Evolutionary conservation across 169 alveolate species (phyloP), one percentile per base, ranked within the genome.

Genomic region (Blepharisma undulans): DNA sequence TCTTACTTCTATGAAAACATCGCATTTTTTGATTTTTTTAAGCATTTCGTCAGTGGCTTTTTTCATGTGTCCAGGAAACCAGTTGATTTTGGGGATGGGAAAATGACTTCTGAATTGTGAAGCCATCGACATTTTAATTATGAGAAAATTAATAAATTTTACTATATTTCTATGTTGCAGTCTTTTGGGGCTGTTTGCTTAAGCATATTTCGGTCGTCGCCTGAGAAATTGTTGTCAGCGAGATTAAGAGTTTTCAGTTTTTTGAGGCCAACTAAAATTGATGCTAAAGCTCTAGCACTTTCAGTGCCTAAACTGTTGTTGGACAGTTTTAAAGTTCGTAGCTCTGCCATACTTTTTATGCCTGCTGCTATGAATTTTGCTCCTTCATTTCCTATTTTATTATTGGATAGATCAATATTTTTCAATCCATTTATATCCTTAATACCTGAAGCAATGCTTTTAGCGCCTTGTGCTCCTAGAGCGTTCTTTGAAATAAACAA

Each of bases 51-150:
- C 84, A 72, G 92, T 88, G 16, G 98, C 98, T 82, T 93, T 94
- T 81, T 94, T 87, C 98, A 96, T 96, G 78, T 96, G 98, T 10
- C 98, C 98, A 16, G 98, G 98, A 66, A 93, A 96, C 97, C 98
- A 96, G 66, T 93, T 93, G 6, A 95, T 85, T n/a, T 89, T 72
- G 2, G 89, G 89, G 60, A 22, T 32, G 10, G 89, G 89, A n/a
- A 82, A 82, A 60, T 82, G 48, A 21, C 66, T 78, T 27, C 86
- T 48, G 66, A 48, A 48, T 48, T 48, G 66, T 12, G 66, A 48
- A 48, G 66, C 14, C 66, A 48, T 48, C 14, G 66, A 48, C 66
- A 48, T 48, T 48, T 48, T 48, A 48, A 48, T 48, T 2, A 48
- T 48, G 2, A 48, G 10, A 48, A 48, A 48, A 48, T 48, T 36